Evolutionary conservation across 108 stramenopile genomes (phyloP), one percentile per base, ranked within the genome.

Genomic region (Pseudonitzschia pungens): DNA sequence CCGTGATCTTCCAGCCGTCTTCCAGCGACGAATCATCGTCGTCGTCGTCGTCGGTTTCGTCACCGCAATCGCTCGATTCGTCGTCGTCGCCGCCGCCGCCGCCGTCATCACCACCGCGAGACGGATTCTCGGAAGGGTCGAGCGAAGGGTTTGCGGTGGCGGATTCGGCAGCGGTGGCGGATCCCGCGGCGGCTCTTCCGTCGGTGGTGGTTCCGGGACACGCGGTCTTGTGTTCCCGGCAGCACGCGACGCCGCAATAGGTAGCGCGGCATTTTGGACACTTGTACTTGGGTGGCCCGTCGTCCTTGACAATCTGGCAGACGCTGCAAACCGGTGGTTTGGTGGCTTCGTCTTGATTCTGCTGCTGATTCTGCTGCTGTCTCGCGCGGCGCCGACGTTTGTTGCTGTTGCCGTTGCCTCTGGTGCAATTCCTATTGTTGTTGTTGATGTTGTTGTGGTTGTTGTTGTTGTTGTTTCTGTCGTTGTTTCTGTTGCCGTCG

Each of bases 241-340:
- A 93, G 59, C 92, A 93, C 53, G 68, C 77, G 27, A 93, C 88
- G 60, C 83, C 87, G 72, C 92, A 93, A 70, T 88, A 93, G 32
- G 84, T 74, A 6, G 77, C 73, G 4, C 89, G 80, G 65, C 92
- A 93, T 76, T 91, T 91, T 32, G 92, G 92, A 66, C 90, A 91
- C 71, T 93, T 93, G 83, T 93, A 93, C 55, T 83, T 90, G 62
- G 76, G 78, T 41, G 57, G 64, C 56, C 60, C 64, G 3, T 74
- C 64, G 20, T 65, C 44, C 28, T 33, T 27, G 29, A 20, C 60
- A 40, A 62, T 33, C 36, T n/a, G 4, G 53, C 76, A 77, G 24
- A 77, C 54, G 41, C 29, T 62, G 70, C 76, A 77, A 12, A 22
- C 51, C 14, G 27, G 33, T 8, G 62, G 31, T 14, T 4, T 2